Evolutionary conservation across 768 basidiomycete species (phyloP), one percentile per base, ranked within the genome.

Genomic region (Russula lepida): DNA sequence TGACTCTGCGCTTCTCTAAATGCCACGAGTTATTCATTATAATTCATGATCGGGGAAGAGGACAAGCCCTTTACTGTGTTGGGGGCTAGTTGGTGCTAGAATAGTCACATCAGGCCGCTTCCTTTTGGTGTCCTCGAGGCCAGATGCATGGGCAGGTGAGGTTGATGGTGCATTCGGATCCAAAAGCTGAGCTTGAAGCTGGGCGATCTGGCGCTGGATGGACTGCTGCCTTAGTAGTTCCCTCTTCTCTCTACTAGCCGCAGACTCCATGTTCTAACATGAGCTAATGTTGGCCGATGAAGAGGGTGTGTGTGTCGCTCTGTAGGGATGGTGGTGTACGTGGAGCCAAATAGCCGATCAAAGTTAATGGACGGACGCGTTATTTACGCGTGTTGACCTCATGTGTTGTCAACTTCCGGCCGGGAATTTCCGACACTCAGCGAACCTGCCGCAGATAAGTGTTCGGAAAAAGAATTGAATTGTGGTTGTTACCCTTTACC

Each of bases 71-170:
- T 70, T 65, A 88, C 86, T 86, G 4, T 84, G 85, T 37, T 88
- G 87, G 9, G 88, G 88, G 0, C 84, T 85, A 0, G 79, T 71
- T 6, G 84, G 84, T 1, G 76, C 84, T 30, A 79, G 66, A 15
- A 80, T 67, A 2, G 72, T 70, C 3, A 74, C 62, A 9, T 77
- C 74, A 12, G 65, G 65, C 47, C 72, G 72, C 70, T 79, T 84
- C 62, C 80, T 74, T 70, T 83, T 82, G 9, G 80, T 79, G 6
- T 80, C 77, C 23, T 64, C 59, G 35, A 51, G 46, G 44, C 39
- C n/a, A 37, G 47, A 37, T 25, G 46, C 59, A 52, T 59, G 66
- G 67, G 3, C 74, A 73, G 30, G 37, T 46, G 41, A 1, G 28
- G 54, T 35, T 49, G 59, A 58, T 44, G 48, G 59, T 50, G 66